Conservation (phyloP, 345 rosid genomes). For the Aquilaria malaccensis region DNA sequence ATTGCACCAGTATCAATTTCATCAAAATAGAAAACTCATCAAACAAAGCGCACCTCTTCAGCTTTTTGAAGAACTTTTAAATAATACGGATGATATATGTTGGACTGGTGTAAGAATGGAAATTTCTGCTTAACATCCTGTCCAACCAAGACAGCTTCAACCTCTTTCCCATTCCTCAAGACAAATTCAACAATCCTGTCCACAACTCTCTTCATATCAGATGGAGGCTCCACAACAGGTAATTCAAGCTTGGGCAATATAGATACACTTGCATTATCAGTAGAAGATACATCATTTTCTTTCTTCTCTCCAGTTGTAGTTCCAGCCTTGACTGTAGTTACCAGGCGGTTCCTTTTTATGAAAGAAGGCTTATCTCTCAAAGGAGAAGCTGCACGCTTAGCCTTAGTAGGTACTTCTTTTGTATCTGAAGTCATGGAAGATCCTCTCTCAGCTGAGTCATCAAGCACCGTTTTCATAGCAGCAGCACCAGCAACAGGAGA, state of each 20-base stretch:
- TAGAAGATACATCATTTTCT: constrained; percentile 29
- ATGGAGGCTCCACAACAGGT: constrained; percentile 71
- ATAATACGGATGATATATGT: constrained; percentile 64
- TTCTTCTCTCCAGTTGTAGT: constrained; percentile 31
- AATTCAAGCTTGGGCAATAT: constrained; percentile 35
- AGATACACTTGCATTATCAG: constrained; percentile 31
- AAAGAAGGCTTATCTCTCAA: constrained; percentile 38
- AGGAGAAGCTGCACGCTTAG: constrained; percentile 10
- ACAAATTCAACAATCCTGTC: constrained; percentile 95
- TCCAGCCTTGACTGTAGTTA: constrained; percentile 38
- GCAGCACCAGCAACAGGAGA: constrained; percentile 22
- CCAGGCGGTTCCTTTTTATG: constrained; percentile 44
- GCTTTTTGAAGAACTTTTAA: constrained; percentile 58
- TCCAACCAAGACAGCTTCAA: constrained; percentile 76
- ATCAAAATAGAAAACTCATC: not conserved
- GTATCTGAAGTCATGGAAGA: constrained; percentile 18
- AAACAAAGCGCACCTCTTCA: constrained; percentile 45
- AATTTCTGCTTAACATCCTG: constrained; percentile 78
- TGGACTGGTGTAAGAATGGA: constrained; percentile 71
- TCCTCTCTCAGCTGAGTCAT: constrained; percentile 31
- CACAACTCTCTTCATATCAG: constrained; percentile 74
- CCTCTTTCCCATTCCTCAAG: constrained; percentile 68
- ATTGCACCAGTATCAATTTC: no score
- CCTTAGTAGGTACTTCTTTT: constrained; percentile 21
- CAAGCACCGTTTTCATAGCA: constrained; percentile 22